Conservation (phyloP, 2,329 filamentous ascomycete genomes). For the Hypoxylon sp. region DNA sequence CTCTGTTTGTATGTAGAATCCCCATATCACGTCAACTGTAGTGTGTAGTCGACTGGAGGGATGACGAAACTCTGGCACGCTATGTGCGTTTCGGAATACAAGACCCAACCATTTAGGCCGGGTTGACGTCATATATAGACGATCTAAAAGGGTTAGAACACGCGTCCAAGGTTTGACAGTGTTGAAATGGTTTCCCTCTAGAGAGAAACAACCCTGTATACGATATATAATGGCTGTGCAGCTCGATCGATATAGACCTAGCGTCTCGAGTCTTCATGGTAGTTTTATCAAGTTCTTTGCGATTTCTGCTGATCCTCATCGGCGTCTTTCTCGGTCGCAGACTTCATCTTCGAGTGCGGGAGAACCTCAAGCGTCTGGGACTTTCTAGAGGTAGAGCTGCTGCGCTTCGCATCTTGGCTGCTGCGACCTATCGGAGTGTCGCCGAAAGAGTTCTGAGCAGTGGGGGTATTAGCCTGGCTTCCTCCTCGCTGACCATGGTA, state of each 20-base stretch:
- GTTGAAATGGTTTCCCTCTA: neutral
- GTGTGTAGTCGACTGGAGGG: neutral
- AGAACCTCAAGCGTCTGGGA: conserved; percentile 56
- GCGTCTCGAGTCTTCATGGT: neutral
- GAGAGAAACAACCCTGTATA: neutral
- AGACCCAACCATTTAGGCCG: neutral
- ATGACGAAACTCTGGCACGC: neutral
- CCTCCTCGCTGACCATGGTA: conserved; percentile 76
- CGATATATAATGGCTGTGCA: neutral
- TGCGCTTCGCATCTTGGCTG: conserved; percentile 62
- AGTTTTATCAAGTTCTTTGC: conserved; percentile 16
- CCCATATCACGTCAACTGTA: neutral
- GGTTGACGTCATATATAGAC: neutral
- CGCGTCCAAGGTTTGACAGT: neutral
- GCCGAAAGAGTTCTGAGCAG: conserved; percentile 61
- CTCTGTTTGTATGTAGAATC: neutral
- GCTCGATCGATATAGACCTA: conserved; percentile 8
- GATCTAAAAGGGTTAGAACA: neutral
- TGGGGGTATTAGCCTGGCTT: conserved; percentile 74
- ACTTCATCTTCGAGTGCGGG: conserved; percentile 54
- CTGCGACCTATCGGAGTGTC: conserved; percentile 60
- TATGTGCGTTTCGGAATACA: neutral
- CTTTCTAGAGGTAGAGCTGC: conserved; percentile 51
- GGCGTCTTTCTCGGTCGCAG: conserved; percentile 39
- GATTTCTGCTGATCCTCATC: conserved; percentile 37